Evolutionary conservation across 2,329 filamentous ascomycete species (phyloP), one percentile per base, ranked within the genome.

Genomic region (Podosphaera leucotricha): DNA sequence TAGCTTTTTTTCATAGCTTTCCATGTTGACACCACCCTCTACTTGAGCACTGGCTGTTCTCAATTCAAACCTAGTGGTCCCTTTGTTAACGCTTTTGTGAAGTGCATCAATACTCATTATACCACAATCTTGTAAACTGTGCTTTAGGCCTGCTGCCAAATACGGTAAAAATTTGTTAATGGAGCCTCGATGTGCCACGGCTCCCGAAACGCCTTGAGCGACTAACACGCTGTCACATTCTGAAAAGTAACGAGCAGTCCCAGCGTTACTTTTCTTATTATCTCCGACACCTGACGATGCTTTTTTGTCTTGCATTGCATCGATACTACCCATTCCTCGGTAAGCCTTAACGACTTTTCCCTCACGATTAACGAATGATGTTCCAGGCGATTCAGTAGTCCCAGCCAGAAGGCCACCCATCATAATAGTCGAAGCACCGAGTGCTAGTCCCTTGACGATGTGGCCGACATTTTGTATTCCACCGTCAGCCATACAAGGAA

Each of bases 301-400:
- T 71, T 93, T 93, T 75, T 90, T 93, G 66, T 95, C 87, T 66
- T 95, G 86, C 90, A 98, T 98, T 53, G 90, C 90, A 57, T 94
- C 90, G 60, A 98, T 98, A 64, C 79, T 86, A 53, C 90, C 90
- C 90, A 98, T 98, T 48, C 90, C 90, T 63, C 90, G 82, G 71
- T 98, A 98, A 36, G 90, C 86, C 72, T 98, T 98, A 63, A 98
- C 87, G 44, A 98, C 77, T 71, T 95, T 92, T 52, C 90, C 90
- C 64, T 95, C 87, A 48, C 82, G 80, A 58, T 83, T 92, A 54
- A 98, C 84, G 59, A 92, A 95, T 53, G 92, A 95, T 52, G 87
- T 86, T 51, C 90, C 92, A 30, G 90, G 90, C 33, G 87, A 95
- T 66, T 98, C 90, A 37, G 87, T 94, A 50, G 90, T 95, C 60